These are phyloP conservation scores for Aspergillus affinis DNA, from an alignment of 495 filamentous ascomycete genomes.

Conservation along the genomic window DNA sequence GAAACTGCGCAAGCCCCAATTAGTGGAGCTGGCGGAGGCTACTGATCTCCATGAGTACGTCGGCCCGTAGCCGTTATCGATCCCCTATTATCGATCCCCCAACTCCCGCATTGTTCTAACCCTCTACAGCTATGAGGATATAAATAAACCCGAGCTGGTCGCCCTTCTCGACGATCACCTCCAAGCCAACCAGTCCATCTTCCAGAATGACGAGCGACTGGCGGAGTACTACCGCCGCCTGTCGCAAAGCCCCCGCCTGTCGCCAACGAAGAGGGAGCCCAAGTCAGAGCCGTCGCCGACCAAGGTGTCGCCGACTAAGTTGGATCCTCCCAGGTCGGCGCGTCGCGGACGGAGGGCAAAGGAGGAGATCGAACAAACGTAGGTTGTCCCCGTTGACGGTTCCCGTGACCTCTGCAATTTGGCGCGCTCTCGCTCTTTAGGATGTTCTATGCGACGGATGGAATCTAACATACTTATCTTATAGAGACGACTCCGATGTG, in stretches of 20 bases:
- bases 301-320: slow-evolving; percentile 51
- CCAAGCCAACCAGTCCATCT: slow-evolving; percentile 58
- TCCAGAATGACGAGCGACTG: slow-evolving; percentile 62
- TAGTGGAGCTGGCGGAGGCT: slow-evolving; percentile 69
- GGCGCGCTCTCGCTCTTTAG: neutral
- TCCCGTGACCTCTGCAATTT: slow-evolving; percentile 1
- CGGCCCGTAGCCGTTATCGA: slow-evolving; percentile 25
- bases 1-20: slow-evolving; percentile 79
- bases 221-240: slow-evolving; percentile 72
- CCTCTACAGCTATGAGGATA: slow-evolving; percentile 59
- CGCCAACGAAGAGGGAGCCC: slow-evolving; percentile 70
- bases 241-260: slow-evolving; percentile 44
- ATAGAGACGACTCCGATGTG: slow-evolving; percentile 39
- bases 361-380: slow-evolving; percentile 43
- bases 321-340: slow-evolving; percentile 34
- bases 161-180: slow-evolving; percentile 72
- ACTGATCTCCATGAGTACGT: slow-evolving; percentile 71
- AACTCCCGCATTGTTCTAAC: neutral
- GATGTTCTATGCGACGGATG: neutral
- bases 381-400: slow-evolving; percentile 23
- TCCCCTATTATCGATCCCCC: slow-evolving; percentile 7
- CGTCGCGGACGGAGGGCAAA: slow-evolving; percentile 39
- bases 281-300: slow-evolving; percentile 61
- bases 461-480: neutral
- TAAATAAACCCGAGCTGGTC: slow-evolving; percentile 83